Base-by-base conservation (phyloP, 352 stramenopile species). In the Phytophthora niederhauseri region DNA sequence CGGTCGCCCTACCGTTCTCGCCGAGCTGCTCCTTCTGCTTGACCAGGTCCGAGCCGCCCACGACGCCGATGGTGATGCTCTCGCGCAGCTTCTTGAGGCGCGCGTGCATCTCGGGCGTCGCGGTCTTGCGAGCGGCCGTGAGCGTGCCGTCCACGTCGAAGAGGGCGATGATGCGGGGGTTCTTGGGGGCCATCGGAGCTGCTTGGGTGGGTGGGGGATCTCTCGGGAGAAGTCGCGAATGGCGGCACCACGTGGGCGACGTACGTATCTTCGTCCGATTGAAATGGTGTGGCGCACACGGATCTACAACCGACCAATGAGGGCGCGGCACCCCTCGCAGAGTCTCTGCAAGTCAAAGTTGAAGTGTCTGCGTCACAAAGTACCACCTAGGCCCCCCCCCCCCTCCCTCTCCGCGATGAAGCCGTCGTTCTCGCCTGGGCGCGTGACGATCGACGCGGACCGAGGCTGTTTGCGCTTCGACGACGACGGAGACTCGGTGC, bases 1-100 rank as follows among this genome's bases (percentile, higher is more conserved):
- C 28, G 28, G 28, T 8, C 28, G 28, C 28, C 75, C 36, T 57
- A 97, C 91, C 90, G 61, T 93, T 84, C 53, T 97, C 87, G 58
- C 98, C 98, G 19, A 99, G 90, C 77, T 99, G 98, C 73, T 99
- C 97, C 86, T 98, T 97, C 78, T 99, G 98, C 88, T 99, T 99
- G 30, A 96, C 87, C 41, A 99, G 85, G 78, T 99, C 98, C 45
- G 96, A 99, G 55, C 98, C 98, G 61, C 98, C 98, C 34, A 99
- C 98, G 63, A 99, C 98, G 45, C 98, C 98, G 60, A 99, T 94
- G 6, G 95, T 99, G 70, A 99, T 99, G 70, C 78, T 77, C 72
- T 93, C 92, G 60, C 83, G 97, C 66, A 99, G 87, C 62, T 92
- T 89, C 57, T 95, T 87, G 60, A 99, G 87, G 57, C 98, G 98